Evolutionary conservation across 1,284 basidiomycete genomes (phyloP).

Genomic region (Mycena citricolor): DNA sequence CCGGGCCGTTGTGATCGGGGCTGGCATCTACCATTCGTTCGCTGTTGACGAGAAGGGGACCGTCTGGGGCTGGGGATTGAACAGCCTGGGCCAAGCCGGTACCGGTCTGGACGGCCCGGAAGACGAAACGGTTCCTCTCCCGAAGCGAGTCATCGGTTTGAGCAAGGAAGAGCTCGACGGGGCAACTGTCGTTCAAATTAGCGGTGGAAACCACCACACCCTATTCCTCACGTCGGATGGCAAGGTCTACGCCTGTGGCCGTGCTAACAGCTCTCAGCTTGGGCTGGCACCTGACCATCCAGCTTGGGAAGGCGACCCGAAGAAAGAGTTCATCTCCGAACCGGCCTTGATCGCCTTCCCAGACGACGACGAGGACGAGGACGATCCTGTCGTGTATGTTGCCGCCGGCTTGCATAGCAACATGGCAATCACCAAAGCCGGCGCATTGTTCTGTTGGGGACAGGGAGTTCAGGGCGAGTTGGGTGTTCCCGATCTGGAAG

Average conservation of each 20-base stretch:
- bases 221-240: slow-evolving; percentile 85
- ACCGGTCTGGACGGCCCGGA: slow-evolving; percentile 45
- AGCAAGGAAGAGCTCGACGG: slow-evolving; percentile 67
- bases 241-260: slow-evolving; percentile 81
- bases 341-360: slow-evolving; percentile 72
- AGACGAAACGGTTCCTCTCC: slow-evolving; percentile 62
- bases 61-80: slow-evolving; percentile 92
- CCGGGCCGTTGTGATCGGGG: slow-evolving; percentile 76
- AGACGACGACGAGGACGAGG: slow-evolving; percentile 56
- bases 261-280: slow-evolving; percentile 77
- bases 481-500: slow-evolving; percentile 60
- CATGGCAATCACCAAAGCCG: slow-evolving; percentile 75
- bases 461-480: slow-evolving; percentile 74
- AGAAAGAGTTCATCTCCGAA: slow-evolving; percentile 58
- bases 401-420: slow-evolving; percentile 81
- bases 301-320: slow-evolving; percentile 50
- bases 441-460: slow-evolving; percentile 86
- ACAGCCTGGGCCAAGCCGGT: slow-evolving; percentile 58
- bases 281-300: slow-evolving; percentile 67
- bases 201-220: slow-evolving; percentile 83
- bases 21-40: slow-evolving; percentile 86
- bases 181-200: slow-evolving; percentile 69
- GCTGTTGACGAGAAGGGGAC: slow-evolving; percentile 81
- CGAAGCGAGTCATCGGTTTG: slow-evolving; percentile 68
- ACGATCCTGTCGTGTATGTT: slow-evolving; percentile 74